These are phyloP conservation scores for Chlorella ohadii DNA, from an alignment of 139 green algal genomes.

Conservation along the genomic window DNA sequence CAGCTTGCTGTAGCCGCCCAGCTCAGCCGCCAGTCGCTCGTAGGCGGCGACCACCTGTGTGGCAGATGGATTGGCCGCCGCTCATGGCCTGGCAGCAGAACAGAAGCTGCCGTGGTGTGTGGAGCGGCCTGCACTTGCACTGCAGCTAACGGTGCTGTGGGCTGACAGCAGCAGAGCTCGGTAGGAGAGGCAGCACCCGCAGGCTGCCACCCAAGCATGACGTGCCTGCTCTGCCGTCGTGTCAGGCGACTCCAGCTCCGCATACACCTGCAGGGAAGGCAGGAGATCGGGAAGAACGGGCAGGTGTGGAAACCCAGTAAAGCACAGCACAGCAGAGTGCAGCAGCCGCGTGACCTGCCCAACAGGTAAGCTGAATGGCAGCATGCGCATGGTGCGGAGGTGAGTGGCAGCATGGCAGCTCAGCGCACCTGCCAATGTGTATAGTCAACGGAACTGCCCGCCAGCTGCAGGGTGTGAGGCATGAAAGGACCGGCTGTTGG, in stretches of 20 bases:
- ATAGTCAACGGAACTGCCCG: conserved; percentile 1
- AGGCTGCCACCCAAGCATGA: background rate
- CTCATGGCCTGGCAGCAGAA: too few relatives aligned
- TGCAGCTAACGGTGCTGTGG: too few relatives aligned
- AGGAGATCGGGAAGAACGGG: background rate
- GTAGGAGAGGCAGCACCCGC: background rate
- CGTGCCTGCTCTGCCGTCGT: conserved; percentile 7
- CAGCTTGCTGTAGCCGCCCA: conserved; percentile 13
- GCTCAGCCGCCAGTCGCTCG: background rate
- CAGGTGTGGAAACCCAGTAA: too few relatives aligned
- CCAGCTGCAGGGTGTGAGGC: conserved; percentile 2
- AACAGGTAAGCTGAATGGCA: too few relatives aligned
- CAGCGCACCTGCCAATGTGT: conserved; percentile 15
- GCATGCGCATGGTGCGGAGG: too few relatives aligned
- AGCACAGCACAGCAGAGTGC: too few relatives aligned
- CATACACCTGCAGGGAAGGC: conserved; percentile 12
- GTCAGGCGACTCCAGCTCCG: conserved; percentile 23
- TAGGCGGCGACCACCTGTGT: conserved; percentile 7
- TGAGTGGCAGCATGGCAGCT: too few relatives aligned
- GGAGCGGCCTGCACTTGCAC: too few relatives aligned
- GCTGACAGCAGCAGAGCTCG: too few relatives aligned
- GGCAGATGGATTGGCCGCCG: background rate
- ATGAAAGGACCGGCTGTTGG: too few relatives aligned
- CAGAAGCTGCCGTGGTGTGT: too few relatives aligned
- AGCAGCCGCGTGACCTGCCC: too few relatives aligned